phyloP scores from a whole-genome alignment of 1,139 yeast species.

The Geotrichum macrosporum region DNA sequence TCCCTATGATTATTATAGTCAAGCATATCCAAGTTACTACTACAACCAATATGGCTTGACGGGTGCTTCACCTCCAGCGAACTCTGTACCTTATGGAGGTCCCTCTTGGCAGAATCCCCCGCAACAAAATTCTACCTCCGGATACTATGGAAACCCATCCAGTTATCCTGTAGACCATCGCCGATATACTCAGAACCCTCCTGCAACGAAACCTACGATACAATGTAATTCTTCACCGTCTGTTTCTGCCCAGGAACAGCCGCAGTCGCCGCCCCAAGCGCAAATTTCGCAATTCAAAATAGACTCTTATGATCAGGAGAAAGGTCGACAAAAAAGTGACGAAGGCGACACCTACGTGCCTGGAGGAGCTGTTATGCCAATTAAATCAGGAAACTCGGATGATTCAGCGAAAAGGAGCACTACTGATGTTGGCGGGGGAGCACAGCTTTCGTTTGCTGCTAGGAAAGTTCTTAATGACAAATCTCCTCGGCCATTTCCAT shows the following conservation, averaged over 20 bases:
- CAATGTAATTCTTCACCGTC: neutral
- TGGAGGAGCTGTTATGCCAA: neutral
- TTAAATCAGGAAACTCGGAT: neutral
- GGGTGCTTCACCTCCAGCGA: neutral
- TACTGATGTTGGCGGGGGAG: neutral
- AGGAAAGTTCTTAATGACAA: conserved; percentile 5
- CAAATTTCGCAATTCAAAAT: neutral
- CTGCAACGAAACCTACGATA: neutral
- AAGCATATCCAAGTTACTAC: conserved; percentile 1
- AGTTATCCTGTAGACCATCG: neutral
- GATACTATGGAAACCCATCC: conserved; percentile 3
- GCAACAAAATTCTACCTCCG: neutral
- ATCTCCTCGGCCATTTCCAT: conserved; percentile 44
- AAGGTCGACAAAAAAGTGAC: neutral
- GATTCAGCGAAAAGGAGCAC: neutral
- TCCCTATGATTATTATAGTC: conserved; percentile 6
- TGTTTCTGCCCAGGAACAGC: neutral
- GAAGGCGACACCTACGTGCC: neutral
- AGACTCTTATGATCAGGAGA: neutral
- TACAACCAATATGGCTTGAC: conserved; percentile 2
- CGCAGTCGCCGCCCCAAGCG: no score
- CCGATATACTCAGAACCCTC: neutral
- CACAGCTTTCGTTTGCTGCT: conserved; percentile 7
- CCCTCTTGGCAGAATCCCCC: neutral
- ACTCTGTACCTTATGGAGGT: neutral